These are phyloP conservation scores for Lasiodiplodia sp. DNA, from an alignment of 2,329 filamentous ascomycete genomes.

Conservation along the genomic window DNA sequence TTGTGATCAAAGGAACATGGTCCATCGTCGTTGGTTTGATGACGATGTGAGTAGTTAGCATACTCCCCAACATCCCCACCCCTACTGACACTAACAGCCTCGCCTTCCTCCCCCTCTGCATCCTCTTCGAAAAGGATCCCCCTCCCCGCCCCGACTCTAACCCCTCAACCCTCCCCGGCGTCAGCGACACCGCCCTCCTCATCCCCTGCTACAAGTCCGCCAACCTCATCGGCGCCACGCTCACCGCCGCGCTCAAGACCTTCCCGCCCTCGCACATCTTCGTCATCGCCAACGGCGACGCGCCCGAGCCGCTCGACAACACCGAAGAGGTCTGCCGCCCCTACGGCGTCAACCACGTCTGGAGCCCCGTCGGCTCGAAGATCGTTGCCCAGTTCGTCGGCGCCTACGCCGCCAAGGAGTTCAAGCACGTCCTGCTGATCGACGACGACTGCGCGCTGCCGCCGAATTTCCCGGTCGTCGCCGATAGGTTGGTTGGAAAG, in stretches of 20 bases:
- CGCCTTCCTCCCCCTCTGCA: background rate
- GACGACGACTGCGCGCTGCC: slow-evolving; percentile 60
- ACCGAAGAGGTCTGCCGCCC: slow-evolving; percentile 54
- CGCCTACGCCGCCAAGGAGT: slow-evolving; percentile 54
- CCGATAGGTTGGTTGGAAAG: background rate
- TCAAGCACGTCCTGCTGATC: slow-evolving; percentile 57
- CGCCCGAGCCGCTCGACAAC: slow-evolving; percentile 54
- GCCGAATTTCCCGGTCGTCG: slow-evolving; percentile 54
- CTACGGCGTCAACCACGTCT: slow-evolving; percentile 58
- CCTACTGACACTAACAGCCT: background rate
- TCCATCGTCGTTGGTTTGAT: fast-evolving
- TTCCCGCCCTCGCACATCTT: slow-evolving; percentile 57
- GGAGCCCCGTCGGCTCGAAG: slow-evolving; percentile 58
- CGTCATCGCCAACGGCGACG: slow-evolving; percentile 59
- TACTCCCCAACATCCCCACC: too few relatives aligned
- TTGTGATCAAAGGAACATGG: background rate
- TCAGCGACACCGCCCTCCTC: slow-evolving; percentile 48
- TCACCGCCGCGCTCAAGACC: slow-evolving; percentile 55
- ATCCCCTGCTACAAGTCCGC: slow-evolving; percentile 60
- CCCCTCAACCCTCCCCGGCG: background rate
- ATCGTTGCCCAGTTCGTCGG: slow-evolving; percentile 60
- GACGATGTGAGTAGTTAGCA: background rate
- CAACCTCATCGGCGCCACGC: slow-evolving; percentile 50
- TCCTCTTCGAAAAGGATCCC: background rate
- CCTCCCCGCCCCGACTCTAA: background rate